phyloP scores from a whole-genome alignment of 2,329 filamentous ascomycete genomes.

The Incumbomyces lentus region DNA sequence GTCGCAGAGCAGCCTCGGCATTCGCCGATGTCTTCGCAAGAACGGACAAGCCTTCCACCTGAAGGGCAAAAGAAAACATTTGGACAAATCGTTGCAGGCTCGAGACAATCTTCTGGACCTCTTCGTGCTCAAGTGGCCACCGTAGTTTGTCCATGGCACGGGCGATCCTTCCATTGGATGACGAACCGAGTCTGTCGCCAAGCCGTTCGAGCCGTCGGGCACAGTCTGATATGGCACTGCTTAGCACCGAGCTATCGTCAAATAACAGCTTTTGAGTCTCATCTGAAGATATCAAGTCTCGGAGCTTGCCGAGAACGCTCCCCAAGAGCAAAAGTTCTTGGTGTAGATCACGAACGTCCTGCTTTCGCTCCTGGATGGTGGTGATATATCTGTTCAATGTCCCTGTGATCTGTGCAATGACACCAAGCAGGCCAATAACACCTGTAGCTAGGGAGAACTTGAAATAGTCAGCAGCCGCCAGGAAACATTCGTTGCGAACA shows the following conservation, averaged over 20 bases:
- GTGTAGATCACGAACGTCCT: slow-evolving; percentile 17
- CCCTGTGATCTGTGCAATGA: slow-evolving; percentile 13
- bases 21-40: slow-evolving; percentile 14
- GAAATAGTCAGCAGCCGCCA: neutral
- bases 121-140: slow-evolving; percentile 20
- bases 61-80: slow-evolving; percentile 18
- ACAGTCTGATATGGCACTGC: slow-evolving; percentile 16
- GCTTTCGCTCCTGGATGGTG: slow-evolving; percentile 16
- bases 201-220: slow-evolving; percentile 17
- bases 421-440: slow-evolving; percentile 17
- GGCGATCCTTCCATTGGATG: slow-evolving; percentile 10
- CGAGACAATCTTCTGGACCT: slow-evolving; percentile 16
- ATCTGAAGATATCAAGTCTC: slow-evolving; percentile 15
- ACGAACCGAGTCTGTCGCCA: slow-evolving; percentile 14
- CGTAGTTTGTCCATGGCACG: slow-evolving; percentile 16
- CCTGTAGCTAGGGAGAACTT: slow-evolving; percentile 16
- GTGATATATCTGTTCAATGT: slow-evolving; percentile 15
- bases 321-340: slow-evolving; percentile 16
- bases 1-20: slow-evolving; percentile 13
- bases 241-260: slow-evolving; percentile 15
- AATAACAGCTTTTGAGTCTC: slow-evolving; percentile 10
- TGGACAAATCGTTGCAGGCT: slow-evolving; percentile 14
- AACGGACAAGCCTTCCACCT: slow-evolving; percentile 15
- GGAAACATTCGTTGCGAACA: neutral
- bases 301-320: slow-evolving; percentile 15